These are phyloP conservation scores for Pilasporangium apinafurcum DNA, from an alignment of 352 stramenopile genomes.

Conservation along the genomic window DNA sequence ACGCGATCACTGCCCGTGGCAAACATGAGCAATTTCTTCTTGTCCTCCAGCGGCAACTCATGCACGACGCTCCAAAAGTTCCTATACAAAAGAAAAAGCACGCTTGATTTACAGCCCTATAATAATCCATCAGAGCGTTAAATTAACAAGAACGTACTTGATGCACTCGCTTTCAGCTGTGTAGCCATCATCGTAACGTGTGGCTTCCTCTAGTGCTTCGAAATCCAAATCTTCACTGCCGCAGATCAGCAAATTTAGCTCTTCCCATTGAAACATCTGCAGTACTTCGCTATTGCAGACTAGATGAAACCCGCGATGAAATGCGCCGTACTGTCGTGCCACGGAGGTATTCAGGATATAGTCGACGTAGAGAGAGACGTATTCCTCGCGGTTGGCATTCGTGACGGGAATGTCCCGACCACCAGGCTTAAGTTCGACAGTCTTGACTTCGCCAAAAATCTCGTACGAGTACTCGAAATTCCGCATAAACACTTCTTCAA, in stretches of 20 bases:
- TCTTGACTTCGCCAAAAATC: constrained; percentile 75
- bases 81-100: constrained; percentile 10
- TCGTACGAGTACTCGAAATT: constrained; percentile 82
- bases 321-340: constrained; percentile 55
- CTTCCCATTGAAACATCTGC: constrained; percentile 76
- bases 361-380: constrained; percentile 68
- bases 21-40: constrained; percentile 85
- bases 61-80: constrained; percentile 84
- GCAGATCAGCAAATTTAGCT: constrained; percentile 72
- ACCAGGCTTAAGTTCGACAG: constrained; percentile 60
- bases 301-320: constrained; percentile 69
- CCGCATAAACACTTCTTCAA: constrained; percentile 61
- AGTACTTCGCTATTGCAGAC: constrained; percentile 69
- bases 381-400: constrained; percentile 59
- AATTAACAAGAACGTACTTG: constrained; percentile 16
- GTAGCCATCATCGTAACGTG: constrained; percentile 74
- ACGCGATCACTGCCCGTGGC: constrained; percentile 81
- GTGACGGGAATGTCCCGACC: constrained; percentile 58
- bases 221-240: constrained; percentile 74
- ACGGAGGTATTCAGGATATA: constrained; percentile 62
- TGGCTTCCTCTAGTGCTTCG: constrained; percentile 63
- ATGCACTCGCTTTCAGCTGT: constrained; percentile 59
- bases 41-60: constrained; percentile 68
- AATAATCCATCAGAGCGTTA: neutral
- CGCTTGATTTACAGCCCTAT: neutral